Evolutionary conservation across 345 rosid species (phyloP).

Genomic region (Balakata baccata): DNA sequence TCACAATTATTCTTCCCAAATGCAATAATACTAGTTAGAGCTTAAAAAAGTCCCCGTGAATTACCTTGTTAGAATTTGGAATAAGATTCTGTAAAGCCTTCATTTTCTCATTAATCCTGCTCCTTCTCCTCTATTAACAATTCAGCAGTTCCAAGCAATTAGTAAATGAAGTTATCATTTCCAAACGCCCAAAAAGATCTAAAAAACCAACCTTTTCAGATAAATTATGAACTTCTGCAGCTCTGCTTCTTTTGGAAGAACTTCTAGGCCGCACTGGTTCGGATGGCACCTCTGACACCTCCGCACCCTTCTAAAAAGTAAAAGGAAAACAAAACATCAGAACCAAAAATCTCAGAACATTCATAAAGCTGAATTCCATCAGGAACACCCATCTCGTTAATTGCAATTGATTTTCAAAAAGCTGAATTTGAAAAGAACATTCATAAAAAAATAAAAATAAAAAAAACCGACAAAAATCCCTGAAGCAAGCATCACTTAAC

Average conservation of each 20-base stretch:
- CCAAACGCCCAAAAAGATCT: no score
- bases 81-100: slow-evolving; percentile 88
- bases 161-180: slow-evolving; percentile 12
- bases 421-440: not conserved
- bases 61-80: slow-evolving; percentile 92
- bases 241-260: slow-evolving; percentile 84
- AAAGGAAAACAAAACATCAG: not conserved
- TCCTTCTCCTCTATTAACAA: slow-evolving; percentile 74
- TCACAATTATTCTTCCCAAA: not conserved
- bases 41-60: not conserved
- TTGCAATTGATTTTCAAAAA: not conserved
- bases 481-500: not conserved
- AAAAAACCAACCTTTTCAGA: slow-evolving; percentile 72
- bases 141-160: slow-evolving; percentile 7
- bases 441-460: no score
- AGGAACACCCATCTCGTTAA: no score
- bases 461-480: not conserved
- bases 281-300: slow-evolving; percentile 36
- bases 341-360: not conserved
- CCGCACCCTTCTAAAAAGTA: slow-evolving; percentile 31
- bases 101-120: slow-evolving; percentile 97
- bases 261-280: slow-evolving; percentile 32
- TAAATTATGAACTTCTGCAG: slow-evolving; percentile 93
- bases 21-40: not conserved
- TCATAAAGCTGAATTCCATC: not conserved